phyloP scores from a whole-genome alignment of 148 eudicot species.

The Bassia scoparia region DNA sequence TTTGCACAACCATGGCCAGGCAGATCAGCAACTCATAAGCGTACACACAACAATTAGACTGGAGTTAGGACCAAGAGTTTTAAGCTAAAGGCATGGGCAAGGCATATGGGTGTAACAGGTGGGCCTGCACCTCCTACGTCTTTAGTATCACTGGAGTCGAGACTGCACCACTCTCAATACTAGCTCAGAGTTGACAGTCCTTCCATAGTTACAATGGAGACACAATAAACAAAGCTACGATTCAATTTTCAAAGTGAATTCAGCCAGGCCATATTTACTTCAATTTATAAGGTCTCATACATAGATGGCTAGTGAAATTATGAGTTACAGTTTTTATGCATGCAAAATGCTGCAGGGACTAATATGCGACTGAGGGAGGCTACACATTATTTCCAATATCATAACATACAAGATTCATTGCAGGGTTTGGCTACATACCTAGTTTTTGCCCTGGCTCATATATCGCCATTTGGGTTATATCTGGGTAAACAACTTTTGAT shows the following conservation, averaged over 20 bases:
- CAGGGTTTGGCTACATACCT: slow-evolving; percentile 41
- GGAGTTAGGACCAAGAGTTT: background rate
- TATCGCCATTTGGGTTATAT: slow-evolving; percentile 66
- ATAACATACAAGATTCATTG: background rate
- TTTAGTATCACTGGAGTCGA: no score
- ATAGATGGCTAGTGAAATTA: background rate
- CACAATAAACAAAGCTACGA: background rate
- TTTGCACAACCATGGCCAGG: no score
- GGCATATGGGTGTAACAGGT: background rate
- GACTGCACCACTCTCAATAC: background rate
- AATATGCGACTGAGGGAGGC: background rate
- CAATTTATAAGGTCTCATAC: background rate
- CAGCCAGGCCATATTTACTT: background rate
- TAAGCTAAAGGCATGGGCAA: background rate
- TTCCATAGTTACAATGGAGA: background rate
- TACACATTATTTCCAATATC: background rate
- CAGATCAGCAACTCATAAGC: no score
- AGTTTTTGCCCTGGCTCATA: slow-evolving; percentile 71
- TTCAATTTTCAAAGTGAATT: no score
- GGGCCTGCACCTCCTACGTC: background rate
- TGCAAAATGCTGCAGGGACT: background rate
- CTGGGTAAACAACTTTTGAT: slow-evolving; percentile 63
- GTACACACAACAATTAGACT: background rate
- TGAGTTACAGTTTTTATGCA: background rate
- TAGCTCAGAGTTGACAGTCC: background rate